A percentile compares a stretch with the other conserved stretches of the same genome.
Evolutionary conservation across 768 basidiomycete species (phyloP).

Genomic region (Lactifluus subvellereus): DNA sequence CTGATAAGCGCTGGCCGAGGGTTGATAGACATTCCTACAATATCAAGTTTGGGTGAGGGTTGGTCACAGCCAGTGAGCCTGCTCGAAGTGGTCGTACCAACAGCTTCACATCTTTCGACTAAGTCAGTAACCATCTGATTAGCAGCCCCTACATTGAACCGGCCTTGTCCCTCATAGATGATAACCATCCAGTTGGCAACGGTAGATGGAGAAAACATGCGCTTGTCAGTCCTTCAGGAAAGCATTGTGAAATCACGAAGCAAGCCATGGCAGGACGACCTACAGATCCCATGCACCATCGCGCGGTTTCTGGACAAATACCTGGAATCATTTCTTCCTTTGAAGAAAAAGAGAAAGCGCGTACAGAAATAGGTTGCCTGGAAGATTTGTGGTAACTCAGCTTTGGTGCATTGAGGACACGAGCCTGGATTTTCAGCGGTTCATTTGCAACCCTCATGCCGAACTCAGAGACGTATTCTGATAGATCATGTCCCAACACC

Average conservation of each 20-base stretch:
- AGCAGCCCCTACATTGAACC: conserved; percentile 47
- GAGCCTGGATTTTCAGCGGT: conserved; percentile 54
- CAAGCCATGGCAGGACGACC: conserved; percentile 12
- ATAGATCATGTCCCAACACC: conserved; percentile 40
- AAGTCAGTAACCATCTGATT: conserved; percentile 53
- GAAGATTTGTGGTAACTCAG: conserved; percentile 59
- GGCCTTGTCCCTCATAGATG: conserved; percentile 59
- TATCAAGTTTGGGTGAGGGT: neutral
- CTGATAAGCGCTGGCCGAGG: conserved; percentile 32
- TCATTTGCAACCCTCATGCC: conserved; percentile 56
- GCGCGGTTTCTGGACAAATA: conserved; percentile 41
- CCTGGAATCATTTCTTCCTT: neutral
- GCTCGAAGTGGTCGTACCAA: conserved; percentile 43
- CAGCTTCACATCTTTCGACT: conserved; percentile 42
- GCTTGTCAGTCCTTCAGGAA: conserved; percentile 58
- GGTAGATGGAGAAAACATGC: conserved; percentile 50
- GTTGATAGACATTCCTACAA: conserved; percentile 52
- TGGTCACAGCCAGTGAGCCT: neutral
- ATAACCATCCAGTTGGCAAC: conserved; percentile 60
- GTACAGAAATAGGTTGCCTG: conserved; percentile 51
- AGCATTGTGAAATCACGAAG: neutral
- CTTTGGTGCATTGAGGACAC: conserved; percentile 57
- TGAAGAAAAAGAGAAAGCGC: conserved; percentile 25
- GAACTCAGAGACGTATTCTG: conserved; percentile 61
- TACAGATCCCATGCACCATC: conserved; percentile 81